Conservation (phyloP, 2,329 filamentous ascomycete genomes). For the Pseudogymnoascus sp. region DNA sequence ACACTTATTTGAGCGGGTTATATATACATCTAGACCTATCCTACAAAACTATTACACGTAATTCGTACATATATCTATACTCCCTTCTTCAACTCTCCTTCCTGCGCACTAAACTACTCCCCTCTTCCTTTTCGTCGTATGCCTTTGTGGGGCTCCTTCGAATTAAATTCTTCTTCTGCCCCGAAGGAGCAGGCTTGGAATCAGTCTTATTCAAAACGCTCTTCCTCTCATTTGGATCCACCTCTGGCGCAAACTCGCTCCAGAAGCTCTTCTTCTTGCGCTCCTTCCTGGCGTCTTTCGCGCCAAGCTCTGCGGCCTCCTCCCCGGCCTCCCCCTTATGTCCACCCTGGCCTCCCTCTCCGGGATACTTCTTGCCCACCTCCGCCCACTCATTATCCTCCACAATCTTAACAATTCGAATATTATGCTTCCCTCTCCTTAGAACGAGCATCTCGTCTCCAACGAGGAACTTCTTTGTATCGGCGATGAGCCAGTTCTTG, state of each 20-base stretch:
- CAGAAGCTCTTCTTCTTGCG: constrained; percentile 10
- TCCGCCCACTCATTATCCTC: constrained; percentile 46
- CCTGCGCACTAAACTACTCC: constrained; percentile 1
- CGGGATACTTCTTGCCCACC: constrained; percentile 46
- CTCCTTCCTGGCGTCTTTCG: neutral
- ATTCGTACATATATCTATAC: constrained; percentile 1
- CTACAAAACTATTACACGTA: constrained; percentile 2
- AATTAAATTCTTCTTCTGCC: neutral
- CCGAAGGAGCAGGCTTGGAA: neutral
- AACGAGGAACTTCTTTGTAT: constrained; percentile 55
- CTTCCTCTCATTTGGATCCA: constrained; percentile 9
- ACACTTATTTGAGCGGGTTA: neutral
- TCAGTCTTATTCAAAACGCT: neutral
- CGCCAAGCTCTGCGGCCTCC: neutral
- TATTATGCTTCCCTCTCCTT: constrained; percentile 56
- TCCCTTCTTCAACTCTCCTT: neutral
- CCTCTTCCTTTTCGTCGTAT: neutral
- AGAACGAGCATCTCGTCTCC: constrained; percentile 49
- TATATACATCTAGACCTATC: constrained; percentile 8
- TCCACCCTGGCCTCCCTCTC: constrained; percentile 21
- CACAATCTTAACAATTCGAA: constrained; percentile 54
- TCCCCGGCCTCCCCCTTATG: neutral
- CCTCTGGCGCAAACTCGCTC: constrained; percentile 7
- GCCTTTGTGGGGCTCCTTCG: constrained; percentile 3
- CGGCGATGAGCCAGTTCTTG: constrained; percentile 48